These are phyloP conservation scores for Trichodelitschia bisporula DNA, from an alignment of 495 filamentous ascomycete species.

Conservation along the genomic window DNA sequence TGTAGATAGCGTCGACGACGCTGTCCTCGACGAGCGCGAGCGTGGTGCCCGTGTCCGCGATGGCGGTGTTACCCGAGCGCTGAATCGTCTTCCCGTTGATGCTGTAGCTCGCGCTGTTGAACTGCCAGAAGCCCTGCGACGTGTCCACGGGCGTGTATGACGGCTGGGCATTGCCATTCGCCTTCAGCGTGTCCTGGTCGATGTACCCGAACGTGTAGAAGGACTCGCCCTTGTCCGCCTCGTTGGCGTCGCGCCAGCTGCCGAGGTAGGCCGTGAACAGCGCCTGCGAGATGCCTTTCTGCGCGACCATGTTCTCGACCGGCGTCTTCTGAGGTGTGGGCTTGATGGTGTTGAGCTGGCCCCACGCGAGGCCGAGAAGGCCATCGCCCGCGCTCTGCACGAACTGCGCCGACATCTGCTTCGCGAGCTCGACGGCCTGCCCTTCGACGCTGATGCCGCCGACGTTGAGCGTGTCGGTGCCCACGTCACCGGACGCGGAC, in stretches of 20 bases:
- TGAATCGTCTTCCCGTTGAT: slow-evolving; percentile 33
- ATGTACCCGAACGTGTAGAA: slow-evolving; percentile 70
- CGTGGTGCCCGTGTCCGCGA: slow-evolving; percentile 59
- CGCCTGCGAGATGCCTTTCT: slow-evolving; percentile 34
- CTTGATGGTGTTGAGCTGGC: slow-evolving; percentile 43
- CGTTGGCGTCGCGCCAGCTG: slow-evolving; percentile 30
- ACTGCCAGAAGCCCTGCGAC: slow-evolving; percentile 48
- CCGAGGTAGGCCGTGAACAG: slow-evolving; percentile 59
- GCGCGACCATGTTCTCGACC: slow-evolving; percentile 51
- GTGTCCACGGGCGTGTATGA: slow-evolving; percentile 43
- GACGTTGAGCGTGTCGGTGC: slow-evolving; percentile 39
- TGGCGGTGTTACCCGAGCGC: slow-evolving; percentile 43
- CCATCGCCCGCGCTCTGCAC: slow-evolving; percentile 36
- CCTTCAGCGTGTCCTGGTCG: slow-evolving; percentile 34
- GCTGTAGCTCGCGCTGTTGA: slow-evolving; percentile 31
- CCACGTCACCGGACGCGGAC: slow-evolving; percentile 42
- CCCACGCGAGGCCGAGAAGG: slow-evolving; percentile 46
- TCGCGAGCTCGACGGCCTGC: slow-evolving; percentile 47
- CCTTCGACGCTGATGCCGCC: slow-evolving; percentile 42
- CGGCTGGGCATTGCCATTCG: slow-evolving; percentile 25
- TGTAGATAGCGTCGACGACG: slow-evolving; percentile 42
- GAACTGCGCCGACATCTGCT: slow-evolving; percentile 36
- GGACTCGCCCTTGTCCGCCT: slow-evolving; percentile 28
- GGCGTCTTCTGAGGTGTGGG: slow-evolving; percentile 38
- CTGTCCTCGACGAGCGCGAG: slow-evolving; percentile 43